Percentiles rank a stretch among this genome's conserved stretches.
These are phyloP conservation scores for Sclerotinia spermophila DNA, from an alignment of 2,329 filamentous ascomycete genomes.

Conservation along the genomic window DNA sequence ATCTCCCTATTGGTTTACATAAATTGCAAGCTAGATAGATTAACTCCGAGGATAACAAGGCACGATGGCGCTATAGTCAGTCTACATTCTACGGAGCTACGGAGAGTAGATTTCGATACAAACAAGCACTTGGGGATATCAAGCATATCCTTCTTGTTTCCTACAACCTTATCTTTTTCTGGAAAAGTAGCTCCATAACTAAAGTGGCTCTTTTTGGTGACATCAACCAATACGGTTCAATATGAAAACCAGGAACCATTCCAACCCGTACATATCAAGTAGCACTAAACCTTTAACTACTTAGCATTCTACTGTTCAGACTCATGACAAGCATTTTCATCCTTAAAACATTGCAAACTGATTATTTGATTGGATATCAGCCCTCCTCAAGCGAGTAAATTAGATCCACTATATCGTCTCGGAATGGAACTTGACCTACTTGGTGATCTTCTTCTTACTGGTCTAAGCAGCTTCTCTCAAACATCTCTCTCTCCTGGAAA, in stretches of 20 bases:
- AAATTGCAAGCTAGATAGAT: not conserved
- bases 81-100: too few species aligned
- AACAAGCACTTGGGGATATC: not conserved
- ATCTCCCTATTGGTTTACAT: not conserved
- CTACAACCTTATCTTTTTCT: not conserved
- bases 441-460: constrained; percentile 9
- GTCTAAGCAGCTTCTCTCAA: constrained; percentile 1
- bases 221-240: not conserved
- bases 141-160: not conserved
- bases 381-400: not conserved
- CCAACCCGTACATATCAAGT: not conserved
- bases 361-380: not conserved
- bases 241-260: not conserved
- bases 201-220: not conserved
- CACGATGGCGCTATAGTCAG: not conserved
- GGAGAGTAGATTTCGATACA: not conserved
- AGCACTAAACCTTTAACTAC: not conserved
- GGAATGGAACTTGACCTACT: constrained; percentile 6
- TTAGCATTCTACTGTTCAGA: not conserved
- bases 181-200: not conserved
- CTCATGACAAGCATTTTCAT: not conserved
- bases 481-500: constrained; percentile 13
- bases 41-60: not conserved
- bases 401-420: not conserved
- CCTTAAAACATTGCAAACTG: not conserved